phyloP scores from a whole-genome alignment of 768 basidiomycete genomes.

The Plicaturopsis crispa region DNA sequence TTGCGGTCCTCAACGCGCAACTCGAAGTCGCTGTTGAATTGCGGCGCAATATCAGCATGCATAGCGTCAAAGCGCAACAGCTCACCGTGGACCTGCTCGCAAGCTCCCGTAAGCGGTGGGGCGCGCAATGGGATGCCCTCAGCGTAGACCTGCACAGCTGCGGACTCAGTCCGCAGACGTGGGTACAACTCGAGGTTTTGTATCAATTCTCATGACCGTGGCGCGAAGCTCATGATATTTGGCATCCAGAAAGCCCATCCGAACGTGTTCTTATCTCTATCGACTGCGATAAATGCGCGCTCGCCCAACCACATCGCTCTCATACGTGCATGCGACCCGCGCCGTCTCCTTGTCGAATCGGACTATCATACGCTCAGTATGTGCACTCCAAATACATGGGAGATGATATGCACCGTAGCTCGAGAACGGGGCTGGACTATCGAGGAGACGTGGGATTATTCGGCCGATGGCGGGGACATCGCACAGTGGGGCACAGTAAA shows the following conservation, averaged over 20 bases:
- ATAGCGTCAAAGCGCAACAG: conserved; percentile 75
- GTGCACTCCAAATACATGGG: conserved; percentile 61
- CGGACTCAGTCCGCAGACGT: conserved; percentile 71
- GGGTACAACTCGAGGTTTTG: conserved; percentile 68
- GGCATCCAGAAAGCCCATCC: conserved; percentile 48
- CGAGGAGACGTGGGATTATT: conserved; percentile 49
- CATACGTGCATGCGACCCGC: conserved; percentile 52
- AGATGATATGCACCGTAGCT: conserved; percentile 67
- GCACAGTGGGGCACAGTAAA: conserved; percentile 57
- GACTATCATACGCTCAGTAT: conserved; percentile 68
- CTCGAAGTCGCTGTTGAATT: conserved; percentile 79
- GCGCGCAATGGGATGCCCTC: conserved; percentile 51
- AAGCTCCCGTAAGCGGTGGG: conserved; percentile 50
- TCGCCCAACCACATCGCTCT: conserved; percentile 57
- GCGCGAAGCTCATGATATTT: neutral
- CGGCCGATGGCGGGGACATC: conserved; percentile 21
- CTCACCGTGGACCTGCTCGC: conserved; percentile 61
- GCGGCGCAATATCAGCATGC: conserved; percentile 73
- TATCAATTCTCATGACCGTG: conserved; percentile 3
- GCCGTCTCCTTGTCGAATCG: conserved; percentile 79
- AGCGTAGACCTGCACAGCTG: conserved; percentile 91
- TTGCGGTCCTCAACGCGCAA: conserved; percentile 75
- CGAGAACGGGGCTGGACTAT: conserved; percentile 71
- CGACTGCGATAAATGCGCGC: conserved; percentile 76
- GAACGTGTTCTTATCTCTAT: conserved; percentile 85